These are phyloP conservation scores for Rhynchospora pubera DNA, from an alignment of 176 grass and related monocot genomes.

Conservation along the genomic window DNA sequence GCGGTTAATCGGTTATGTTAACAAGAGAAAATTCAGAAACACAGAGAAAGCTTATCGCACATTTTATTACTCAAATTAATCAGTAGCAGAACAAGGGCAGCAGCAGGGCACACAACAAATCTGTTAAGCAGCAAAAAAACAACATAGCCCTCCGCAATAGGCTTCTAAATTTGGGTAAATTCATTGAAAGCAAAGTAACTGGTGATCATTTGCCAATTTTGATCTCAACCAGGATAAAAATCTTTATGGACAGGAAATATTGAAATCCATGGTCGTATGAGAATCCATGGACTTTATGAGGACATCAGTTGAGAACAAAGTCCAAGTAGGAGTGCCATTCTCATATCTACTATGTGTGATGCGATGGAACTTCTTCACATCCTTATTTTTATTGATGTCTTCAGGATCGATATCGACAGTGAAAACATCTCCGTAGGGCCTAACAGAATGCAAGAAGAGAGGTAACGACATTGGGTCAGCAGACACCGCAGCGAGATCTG, in stretches of 20 bases:
- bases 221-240: background rate
- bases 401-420: constrained; percentile 22
- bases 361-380: constrained; percentile 11
- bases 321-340: constrained; percentile 29
- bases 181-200: background rate
- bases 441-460: constrained; percentile 28
- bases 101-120: background rate
- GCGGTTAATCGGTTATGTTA: too few relatives aligned
- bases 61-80: background rate
- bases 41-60: background rate
- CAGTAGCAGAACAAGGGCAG: background rate
- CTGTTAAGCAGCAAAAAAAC: background rate
- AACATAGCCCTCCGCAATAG: background rate
- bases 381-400: constrained; percentile 19
- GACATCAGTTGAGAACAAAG: constrained; percentile 21
- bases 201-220: background rate
- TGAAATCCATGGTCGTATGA: background rate
- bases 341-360: constrained; percentile 15
- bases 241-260: background rate
- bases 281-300: background rate
- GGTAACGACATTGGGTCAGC: constrained; percentile 36
- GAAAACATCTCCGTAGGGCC: constrained; percentile 19
- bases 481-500: constrained; percentile 34
- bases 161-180: background rate
- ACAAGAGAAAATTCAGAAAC: background rate